Base-by-base conservation (phyloP, 2,329 filamentous ascomycete species). In the Penicillium polonicum region DNA sequence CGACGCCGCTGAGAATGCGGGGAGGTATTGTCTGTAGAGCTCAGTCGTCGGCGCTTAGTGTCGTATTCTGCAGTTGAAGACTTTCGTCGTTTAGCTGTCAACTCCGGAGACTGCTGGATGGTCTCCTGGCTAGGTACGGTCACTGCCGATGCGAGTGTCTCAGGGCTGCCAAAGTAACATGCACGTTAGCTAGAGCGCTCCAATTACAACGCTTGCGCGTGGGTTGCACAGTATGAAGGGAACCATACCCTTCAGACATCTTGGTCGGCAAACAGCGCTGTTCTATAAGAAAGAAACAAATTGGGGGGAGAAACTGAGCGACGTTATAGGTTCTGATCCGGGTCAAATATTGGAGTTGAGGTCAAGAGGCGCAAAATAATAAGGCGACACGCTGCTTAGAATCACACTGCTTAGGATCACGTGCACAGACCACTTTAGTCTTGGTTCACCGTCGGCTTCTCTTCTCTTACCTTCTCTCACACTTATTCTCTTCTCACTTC, bases 1-100 rank as follows among this genome's bases (percentile, higher is more conserved):
- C 63, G 63, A 48, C 57, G 64, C 48, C 63, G 67, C n/a, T 66
- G 56, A 10, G 64, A 48, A 38, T 61, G 63, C 27, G 65, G 59
- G 52, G 63, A 64, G 41, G 61, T 57, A 39, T 69, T 68, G 48
- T 63, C 64, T 41, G 74, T 70, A 27, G 67, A 67, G 64, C 78
- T 78, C 54, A 84, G 68, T 60, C 83, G 79, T 45, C 78, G 78
- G 55, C 85, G 79, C 72, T 87, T 87, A 55, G 71, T 65, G 44
- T 76, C 73, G n/a, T 78, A 74, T 38, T 83, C 79, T 2, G 79
- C 76, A 13, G 74, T 65, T 9, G 82, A 83, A n/a, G 82, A 84
- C 65, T 83, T 79, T 60, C 83, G 76, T 63, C 84, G 78, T 67
- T 85, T 85, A 25, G 72, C 66, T 33, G 72, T 68, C 57, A 67